Percentiles rank a stretch among this genome's conserved stretches.
Evolutionary conservation across 139 green algal species (phyloP).

Genomic region (Chlamydomonas applanata): DNA sequence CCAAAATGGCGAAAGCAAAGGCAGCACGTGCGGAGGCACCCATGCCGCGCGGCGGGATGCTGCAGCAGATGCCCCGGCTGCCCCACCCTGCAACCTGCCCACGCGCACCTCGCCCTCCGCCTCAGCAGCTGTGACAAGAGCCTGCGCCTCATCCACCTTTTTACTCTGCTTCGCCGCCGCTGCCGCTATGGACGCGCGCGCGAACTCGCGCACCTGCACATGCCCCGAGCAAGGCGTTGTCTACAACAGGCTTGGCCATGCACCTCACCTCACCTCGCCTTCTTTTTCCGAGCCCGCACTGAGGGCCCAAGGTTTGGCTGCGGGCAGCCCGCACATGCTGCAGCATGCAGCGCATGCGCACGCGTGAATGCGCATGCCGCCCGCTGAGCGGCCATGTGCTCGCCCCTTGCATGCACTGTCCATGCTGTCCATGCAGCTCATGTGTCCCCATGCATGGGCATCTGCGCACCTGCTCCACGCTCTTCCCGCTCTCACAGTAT

Average conservation of each 20-base stretch:
- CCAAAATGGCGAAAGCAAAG: too few relatives aligned
- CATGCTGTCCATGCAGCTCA: too few relatives aligned
- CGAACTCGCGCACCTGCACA: slow-evolving; percentile 24
- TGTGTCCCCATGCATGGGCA: neutral
- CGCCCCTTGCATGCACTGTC: neutral
- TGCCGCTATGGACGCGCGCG: slow-evolving; percentile 10
- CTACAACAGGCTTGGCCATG: neutral
- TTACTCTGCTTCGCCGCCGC: slow-evolving; percentile 43
- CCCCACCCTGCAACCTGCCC: neutral
- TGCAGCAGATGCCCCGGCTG: too few relatives aligned
- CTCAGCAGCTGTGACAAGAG: neutral
- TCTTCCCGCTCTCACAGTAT: slow-evolving; percentile 51
- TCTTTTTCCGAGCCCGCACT: neutral
- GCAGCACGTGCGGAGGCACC: too few relatives aligned
- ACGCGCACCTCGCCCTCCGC: slow-evolving; percentile 8
- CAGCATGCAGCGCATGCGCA: too few relatives aligned
- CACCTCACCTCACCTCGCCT: neutral
- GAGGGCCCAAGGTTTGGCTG: neutral
- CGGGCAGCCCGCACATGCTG: too few relatives aligned
- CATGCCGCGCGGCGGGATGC: too few relatives aligned
- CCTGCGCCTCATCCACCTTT: slow-evolving; percentile 47
- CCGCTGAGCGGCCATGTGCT: too few relatives aligned
- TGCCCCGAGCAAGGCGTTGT: neutral
- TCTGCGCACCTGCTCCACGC: slow-evolving; percentile 23
- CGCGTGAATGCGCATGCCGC: too few relatives aligned